These are phyloP conservation scores for Trypanosoma rangeli DNA, from an alignment of 208 protist genomes.

Conservation along the genomic window DNA sequence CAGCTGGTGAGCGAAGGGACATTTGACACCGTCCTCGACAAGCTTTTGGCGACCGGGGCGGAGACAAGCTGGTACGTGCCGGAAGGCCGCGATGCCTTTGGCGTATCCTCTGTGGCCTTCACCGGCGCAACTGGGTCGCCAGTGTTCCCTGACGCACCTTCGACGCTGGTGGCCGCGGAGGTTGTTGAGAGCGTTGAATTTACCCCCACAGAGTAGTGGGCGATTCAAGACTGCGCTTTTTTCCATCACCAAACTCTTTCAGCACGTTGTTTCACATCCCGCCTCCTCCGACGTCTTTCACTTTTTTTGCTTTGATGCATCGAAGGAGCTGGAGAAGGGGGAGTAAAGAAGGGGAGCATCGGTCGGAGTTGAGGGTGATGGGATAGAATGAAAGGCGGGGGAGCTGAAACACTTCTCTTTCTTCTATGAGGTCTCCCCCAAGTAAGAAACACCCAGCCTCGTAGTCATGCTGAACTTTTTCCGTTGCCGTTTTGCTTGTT, in stretches of 20 bases:
- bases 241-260: no score
- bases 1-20: slow-evolving; percentile 70
- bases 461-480: not conserved
- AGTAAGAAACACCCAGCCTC: no score
- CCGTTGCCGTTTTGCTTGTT: not conserved
- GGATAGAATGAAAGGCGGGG: no score
- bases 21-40: slow-evolving; percentile 81
- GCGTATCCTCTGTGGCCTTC: slow-evolving; percentile 40
- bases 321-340: not conserved
- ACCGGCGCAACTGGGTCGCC: slow-evolving; percentile 55
- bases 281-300: slow-evolving; percentile 9
- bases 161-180: not conserved
- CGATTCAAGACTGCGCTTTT: not conserved
- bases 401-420: not conserved
- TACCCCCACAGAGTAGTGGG: not conserved
- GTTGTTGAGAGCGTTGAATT: not conserved
- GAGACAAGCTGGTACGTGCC: slow-evolving; percentile 92
- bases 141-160: slow-evolving; percentile 30
- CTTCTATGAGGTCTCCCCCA: not conserved
- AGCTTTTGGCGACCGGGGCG: slow-evolving; percentile 83
- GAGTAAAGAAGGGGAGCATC: not conserved
- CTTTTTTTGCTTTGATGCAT: slow-evolving; percentile 3
- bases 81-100: slow-evolving; percentile 51
- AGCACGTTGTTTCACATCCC: not conserved
- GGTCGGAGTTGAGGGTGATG: no score